phyloP scores from a whole-genome alignment of 352 stramenopile genomes.

The Phytophthora vignae region DNA sequence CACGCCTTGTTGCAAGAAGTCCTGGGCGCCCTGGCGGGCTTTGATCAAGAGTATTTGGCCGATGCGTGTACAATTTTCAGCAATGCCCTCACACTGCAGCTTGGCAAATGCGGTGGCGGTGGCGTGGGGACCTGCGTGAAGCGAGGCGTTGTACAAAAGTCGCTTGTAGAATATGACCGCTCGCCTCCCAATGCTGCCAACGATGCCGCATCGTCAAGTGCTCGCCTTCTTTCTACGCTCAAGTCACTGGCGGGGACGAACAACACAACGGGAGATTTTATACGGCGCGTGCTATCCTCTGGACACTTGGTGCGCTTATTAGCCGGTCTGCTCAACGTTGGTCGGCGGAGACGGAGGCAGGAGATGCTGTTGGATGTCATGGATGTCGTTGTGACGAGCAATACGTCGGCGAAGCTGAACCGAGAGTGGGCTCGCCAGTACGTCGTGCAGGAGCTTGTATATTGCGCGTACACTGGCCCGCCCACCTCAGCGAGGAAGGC shows the following conservation, averaged over 20 bases:
- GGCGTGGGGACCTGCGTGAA: slow-evolving; percentile 28
- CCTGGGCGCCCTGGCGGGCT: slow-evolving; percentile 31
- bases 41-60: slow-evolving; percentile 7
- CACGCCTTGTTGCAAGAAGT: slow-evolving; percentile 34
- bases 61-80: slow-evolving; percentile 33
- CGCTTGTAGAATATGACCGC: slow-evolving; percentile 43
- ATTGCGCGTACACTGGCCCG: slow-evolving; percentile 45
- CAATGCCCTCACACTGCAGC: slow-evolving; percentile 40
- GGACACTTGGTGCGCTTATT: slow-evolving; percentile 44
- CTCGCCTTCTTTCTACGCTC: slow-evolving; percentile 34
- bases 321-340: slow-evolving; percentile 33
- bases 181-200: slow-evolving; percentile 14
- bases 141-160: slow-evolving; percentile 45
- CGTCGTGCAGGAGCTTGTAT: slow-evolving; percentile 54
- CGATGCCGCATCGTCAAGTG: slow-evolving; percentile 12
- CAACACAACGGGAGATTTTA: slow-evolving; percentile 45
- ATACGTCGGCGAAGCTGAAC: slow-evolving; percentile 19
- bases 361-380: slow-evolving; percentile 51
- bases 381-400: slow-evolving; percentile 36
- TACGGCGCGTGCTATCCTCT: slow-evolving; percentile 52
- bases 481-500: slow-evolving; percentile 30
- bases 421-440: slow-evolving; percentile 55
- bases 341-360: slow-evolving; percentile 35
- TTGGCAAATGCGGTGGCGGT: slow-evolving; percentile 29
- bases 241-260: slow-evolving; percentile 34